Base-by-base conservation (phyloP, 2,329 filamentous ascomycete species). In the Calonectria hawksworthii region DNA sequence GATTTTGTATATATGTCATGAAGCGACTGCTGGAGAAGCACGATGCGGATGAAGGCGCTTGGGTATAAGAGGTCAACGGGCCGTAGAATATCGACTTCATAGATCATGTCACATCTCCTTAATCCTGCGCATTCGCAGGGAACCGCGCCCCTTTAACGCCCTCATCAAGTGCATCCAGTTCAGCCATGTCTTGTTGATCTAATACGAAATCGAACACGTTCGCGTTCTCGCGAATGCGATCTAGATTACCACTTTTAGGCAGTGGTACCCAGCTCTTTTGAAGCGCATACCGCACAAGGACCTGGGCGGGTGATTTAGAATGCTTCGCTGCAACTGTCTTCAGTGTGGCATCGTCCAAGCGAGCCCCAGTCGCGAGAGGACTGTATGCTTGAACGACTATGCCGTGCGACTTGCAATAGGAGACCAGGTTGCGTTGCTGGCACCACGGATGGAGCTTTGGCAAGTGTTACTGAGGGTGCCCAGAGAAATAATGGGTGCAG, bases 341-440 rank as follows among this genome's bases (percentile, higher is more conserved):
- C 7, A 95, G 84, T 0, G 88, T 90, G 70, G 88, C 84, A 79
- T 95, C 92, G 30, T 91, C 85, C 7, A 83, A 74, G 28, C 82
- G 81, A 28, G 80, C 66, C 3, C 84, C 85, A 32, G 82, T 81
- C 1, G 79, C 84, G 44, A 87, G 80, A 0, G 86, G 86, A 23
- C 85, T 85, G 66, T 86, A 87, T 9, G 86, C 86, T 75, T 86
- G 79, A n/a, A 87, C 63, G 30, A 84, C 64, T 86, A 97, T 96
- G 82, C 92, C 93, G 83, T 96, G 89, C 86, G 95, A 93, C 89
- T 94, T 94, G 91, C 95, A 97, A 81, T 85, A 87, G 18, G 80
- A 74, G 16, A 85, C 85, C 2, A 86, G 82, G 2, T 85, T 81
- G 26, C 80, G 78, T 71, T 87, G 86, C 82, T 95, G 93, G 78